phyloP scores from a whole-genome alignment of 495 filamentous ascomycete genomes.

The Ascodesmis nigricans region DNA sequence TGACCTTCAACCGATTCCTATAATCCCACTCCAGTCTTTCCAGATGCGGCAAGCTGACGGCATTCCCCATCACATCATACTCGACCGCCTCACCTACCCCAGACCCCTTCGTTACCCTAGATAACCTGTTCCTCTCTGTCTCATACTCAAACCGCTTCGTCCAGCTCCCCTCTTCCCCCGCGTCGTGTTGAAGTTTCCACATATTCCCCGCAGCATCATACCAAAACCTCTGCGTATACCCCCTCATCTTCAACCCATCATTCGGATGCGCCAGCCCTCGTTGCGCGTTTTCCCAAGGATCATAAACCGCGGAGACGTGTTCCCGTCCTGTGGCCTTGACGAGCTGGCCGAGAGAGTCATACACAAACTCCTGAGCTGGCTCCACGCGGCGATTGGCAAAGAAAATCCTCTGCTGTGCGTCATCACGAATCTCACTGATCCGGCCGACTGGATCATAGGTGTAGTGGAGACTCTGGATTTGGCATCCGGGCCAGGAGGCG shows the following conservation, averaged over 20 bases:
- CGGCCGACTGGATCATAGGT: conserved; percentile 19
- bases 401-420: conserved; percentile 19
- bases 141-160: too few species aligned
- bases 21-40: conserved; percentile 16
- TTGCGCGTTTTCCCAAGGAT: too few species aligned
- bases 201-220: conserved; percentile 19
- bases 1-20: conserved; percentile 9
- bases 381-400: conserved; percentile 14
- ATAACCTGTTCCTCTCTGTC: too few species aligned
- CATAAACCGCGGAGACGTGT: too few species aligned
- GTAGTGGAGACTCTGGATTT: conserved; percentile 21
- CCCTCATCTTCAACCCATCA: conserved; percentile 5
- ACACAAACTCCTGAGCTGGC: conserved; percentile 17
- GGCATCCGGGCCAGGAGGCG: too few species aligned
- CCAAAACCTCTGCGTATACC: conserved; percentile 15
- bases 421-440: conserved; percentile 13
- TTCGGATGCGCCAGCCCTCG: conserved; percentile 7
- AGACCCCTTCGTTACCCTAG: too few species aligned
- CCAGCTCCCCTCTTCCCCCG: too few species aligned
- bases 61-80: too few species aligned
- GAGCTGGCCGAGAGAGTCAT: conserved; percentile 22
- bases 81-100: too few species aligned
- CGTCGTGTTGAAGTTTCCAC: conserved; percentile 6
- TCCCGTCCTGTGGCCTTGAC: conserved; percentile 22
- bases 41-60: conserved; percentile 13